Evolutionary conservation across 768 basidiomycete genomes (phyloP).

Genomic region (Pulveroboletus frians): DNA sequence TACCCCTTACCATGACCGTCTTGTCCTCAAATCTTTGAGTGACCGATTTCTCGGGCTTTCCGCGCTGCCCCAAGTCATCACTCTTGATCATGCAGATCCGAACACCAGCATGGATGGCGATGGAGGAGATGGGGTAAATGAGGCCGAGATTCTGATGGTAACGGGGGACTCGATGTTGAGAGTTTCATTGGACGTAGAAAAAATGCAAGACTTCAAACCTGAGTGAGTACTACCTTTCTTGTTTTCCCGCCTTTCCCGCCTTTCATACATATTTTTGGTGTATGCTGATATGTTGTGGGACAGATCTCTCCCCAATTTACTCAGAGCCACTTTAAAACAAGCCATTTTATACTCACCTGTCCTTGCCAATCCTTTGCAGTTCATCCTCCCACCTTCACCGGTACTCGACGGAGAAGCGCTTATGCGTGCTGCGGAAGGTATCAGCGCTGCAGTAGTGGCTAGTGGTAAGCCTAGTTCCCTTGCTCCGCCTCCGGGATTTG

Average conservation of each 20-base stretch:
- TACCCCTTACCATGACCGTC: constrained; percentile 64
- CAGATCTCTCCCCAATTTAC: constrained; percentile 57
- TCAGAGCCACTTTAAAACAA: constrained; percentile 78
- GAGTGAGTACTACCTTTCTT: constrained; percentile 42
- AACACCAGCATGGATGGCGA: constrained; percentile 9
- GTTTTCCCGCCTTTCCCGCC: background rate
- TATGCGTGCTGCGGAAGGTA: constrained; percentile 74
- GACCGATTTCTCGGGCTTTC: constrained; percentile 72
- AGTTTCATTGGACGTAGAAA: constrained; percentile 55
- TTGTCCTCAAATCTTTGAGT: constrained; percentile 63
- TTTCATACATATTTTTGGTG: background rate
- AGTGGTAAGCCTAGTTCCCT: constrained; percentile 48
- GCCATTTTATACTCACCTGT: constrained; percentile 74
- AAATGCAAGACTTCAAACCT: constrained; percentile 52
- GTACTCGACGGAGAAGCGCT: constrained; percentile 73
- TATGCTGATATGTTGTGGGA: constrained; percentile 33
- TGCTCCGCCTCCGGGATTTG: background rate
- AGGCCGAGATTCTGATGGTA: constrained; percentile 33
- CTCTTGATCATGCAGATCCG: constrained; percentile 17
- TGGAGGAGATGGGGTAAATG: constrained; percentile 5
- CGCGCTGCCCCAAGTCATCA: constrained; percentile 30
- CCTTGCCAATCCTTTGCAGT: constrained; percentile 73
- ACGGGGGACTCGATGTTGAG: constrained; percentile 71
- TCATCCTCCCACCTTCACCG: constrained; percentile 63
- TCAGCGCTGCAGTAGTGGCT: constrained; percentile 63